Evolutionary conservation across 176 grass and related monocot genomes (phyloP).

Genomic region (Carex littledalei): DNA sequence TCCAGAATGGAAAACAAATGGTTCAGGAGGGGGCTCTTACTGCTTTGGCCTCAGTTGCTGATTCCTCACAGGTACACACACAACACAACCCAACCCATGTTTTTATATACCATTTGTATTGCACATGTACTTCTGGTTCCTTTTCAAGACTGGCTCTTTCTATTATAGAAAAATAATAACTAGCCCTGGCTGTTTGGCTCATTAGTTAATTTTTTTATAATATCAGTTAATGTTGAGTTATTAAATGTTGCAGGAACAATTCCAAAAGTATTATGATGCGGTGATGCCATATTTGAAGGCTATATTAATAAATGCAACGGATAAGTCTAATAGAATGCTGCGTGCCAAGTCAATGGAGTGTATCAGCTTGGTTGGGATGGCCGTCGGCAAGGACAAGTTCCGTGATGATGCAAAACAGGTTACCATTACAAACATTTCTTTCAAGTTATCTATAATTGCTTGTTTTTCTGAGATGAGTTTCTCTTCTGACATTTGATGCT

Average conservation of each 20-base stretch:
- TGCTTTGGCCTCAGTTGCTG: conserved; percentile 95
- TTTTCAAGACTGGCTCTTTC: not conserved
- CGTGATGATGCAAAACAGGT: conserved; percentile 98
- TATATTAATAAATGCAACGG: conserved; percentile 97
- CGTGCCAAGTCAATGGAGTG: conserved; percentile 99
- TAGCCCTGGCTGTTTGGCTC: not conserved
- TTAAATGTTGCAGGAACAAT: conserved; percentile 59
- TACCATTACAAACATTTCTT: not conserved
- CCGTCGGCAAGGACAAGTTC: conserved; percentile 97
- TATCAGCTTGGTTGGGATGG: conserved; percentile 99
- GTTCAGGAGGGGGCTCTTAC: conserved; percentile 98
- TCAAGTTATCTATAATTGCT: not conserved
- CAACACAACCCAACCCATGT: not conserved
- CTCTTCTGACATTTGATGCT: conserved; percentile 18
- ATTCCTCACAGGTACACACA: conserved; percentile 84
- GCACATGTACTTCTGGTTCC: not conserved
- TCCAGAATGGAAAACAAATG: conserved; percentile 99
- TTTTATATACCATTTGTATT: no score
- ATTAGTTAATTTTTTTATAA: not conserved
- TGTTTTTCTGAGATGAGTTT: not conserved
- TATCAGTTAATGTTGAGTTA: not conserved
- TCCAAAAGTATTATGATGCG: conserved; percentile 96
- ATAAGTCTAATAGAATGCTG: conserved; percentile 97
- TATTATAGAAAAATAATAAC: not conserved
- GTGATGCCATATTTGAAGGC: conserved; percentile 98